Conservation (phyloP, 2,329 filamentous ascomycete species). For the Phialophora expanda region DNA sequence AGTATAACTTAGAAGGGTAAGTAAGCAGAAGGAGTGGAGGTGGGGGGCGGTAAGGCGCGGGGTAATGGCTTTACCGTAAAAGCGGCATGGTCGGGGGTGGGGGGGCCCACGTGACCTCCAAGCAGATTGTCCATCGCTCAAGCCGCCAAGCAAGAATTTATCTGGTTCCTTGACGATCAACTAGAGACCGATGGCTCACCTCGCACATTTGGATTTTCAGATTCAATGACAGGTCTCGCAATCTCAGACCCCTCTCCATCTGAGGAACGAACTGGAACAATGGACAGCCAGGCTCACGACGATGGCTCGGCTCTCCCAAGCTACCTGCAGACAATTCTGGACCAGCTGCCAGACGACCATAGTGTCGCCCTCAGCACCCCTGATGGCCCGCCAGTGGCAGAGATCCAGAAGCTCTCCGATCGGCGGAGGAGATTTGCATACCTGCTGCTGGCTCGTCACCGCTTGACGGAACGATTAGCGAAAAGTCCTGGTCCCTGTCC, state of each 20-base stretch:
- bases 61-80: too few species aligned
- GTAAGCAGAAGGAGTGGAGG: too few species aligned
- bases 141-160: not conserved
- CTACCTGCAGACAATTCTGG: constrained; percentile 20
- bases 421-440: constrained; percentile 22
- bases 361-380: constrained; percentile 3
- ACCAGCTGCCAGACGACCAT: constrained; percentile 13
- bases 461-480: constrained; percentile 24
- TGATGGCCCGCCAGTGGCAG: constrained; percentile 9
- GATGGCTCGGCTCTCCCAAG: not conserved
- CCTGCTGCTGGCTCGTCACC: constrained; percentile 33
- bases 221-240: not conserved
- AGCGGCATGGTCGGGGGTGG: too few species aligned
- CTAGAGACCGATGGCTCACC: not conserved
- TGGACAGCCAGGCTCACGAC: not conserved
- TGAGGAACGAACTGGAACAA: not conserved
- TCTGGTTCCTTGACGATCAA: constrained; percentile 5
- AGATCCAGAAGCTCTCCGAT: constrained; percentile 16
- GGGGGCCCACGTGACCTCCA: too few species aligned
- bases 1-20: too few species aligned
- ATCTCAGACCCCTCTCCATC: not conserved
- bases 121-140: too few species aligned
- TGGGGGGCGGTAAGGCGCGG: too few species aligned
- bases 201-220: not conserved
- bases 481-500: constrained; percentile 28